Base-by-base conservation (phyloP, 2,329 filamentous ascomycete species). In the Fusarium buxicola region DNA sequence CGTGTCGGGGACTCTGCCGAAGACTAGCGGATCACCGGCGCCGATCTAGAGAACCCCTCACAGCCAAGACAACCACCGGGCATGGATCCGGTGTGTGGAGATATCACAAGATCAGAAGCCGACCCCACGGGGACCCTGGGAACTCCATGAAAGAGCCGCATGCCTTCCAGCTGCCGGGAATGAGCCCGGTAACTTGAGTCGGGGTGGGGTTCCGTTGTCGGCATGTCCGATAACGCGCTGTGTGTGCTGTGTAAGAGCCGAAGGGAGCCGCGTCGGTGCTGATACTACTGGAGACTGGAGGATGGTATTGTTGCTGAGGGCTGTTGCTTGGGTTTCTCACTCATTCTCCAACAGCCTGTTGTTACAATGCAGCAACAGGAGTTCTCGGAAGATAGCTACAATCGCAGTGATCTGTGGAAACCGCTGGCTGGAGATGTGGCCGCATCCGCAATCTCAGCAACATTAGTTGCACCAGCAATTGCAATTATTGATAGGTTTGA, bases 401-500 rank as follows among this genome's bases (percentile, higher is more conserved):
- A 16, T 3, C 43, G 50, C 8, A 47, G 24, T 16, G 38, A 59
- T 32, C 25, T 67, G 31, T 68, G 66, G 61, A 67, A 56, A 12
- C 53, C 59, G 12, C 25, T 70, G 5, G 35, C 64, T 5, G 68
- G 69, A 3, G 72, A 74, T 18, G n/a, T 71, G 7, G 53, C 66
- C 12, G 68, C 72, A 0, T 71, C 69, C 1, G 60, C 47, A 8
- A 27, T 73, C 8, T 74, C 72, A 24, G 71, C 72, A 36, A 63
- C 69, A 2, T 12, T 74, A 27, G 66, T 74, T 8, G 62, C 72
- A 9, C 72, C 72, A 7, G 50, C 66, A 8, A 64, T 74, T 11
- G 68, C 72, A 2, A 51, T 74, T 2, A 72, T 74, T 8, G 72
- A 74, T 36, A 63, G 63, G 71, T 70, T 43, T 12, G 58, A 41